phyloP scores from a whole-genome alignment of 2,329 filamentous ascomycete species.

The Colletotrichum liaoningense region DNA sequence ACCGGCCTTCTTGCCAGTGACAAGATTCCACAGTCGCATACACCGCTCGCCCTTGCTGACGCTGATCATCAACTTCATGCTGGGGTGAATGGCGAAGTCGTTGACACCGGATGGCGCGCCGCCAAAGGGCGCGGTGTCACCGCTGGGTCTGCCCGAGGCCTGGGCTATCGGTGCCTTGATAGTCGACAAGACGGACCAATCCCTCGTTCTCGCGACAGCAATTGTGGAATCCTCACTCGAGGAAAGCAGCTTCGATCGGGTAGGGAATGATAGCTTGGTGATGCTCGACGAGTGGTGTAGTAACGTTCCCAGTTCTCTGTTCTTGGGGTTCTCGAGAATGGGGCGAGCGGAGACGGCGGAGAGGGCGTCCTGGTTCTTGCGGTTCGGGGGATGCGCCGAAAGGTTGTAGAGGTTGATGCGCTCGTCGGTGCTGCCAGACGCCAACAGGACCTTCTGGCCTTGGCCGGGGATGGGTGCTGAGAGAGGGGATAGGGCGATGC shows the following conservation, averaged over 20 bases:
- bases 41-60: slow-evolving; percentile 90
- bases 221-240: slow-evolving; percentile 92
- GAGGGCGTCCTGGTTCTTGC: slow-evolving; percentile 68
- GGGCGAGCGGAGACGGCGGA: slow-evolving; percentile 77
- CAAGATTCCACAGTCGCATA: slow-evolving; percentile 96
- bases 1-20: slow-evolving; percentile 95
- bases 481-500: slow-evolving; percentile 84
- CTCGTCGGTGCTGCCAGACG: slow-evolving; percentile 92
- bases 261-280: slow-evolving; percentile 84
- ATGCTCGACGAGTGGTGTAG: slow-evolving; percentile 88
- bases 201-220: slow-evolving; percentile 85
- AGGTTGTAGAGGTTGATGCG: slow-evolving; percentile 94
- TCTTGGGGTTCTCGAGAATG: slow-evolving; percentile 85
- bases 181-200: slow-evolving; percentile 88
- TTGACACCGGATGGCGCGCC: slow-evolving; percentile 90
- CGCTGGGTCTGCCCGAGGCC: slow-evolving; percentile 81
- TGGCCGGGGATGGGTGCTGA: slow-evolving; percentile 71
- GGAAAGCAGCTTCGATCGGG: slow-evolving; percentile 88
- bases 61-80: slow-evolving; percentile 95
- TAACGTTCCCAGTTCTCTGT: slow-evolving; percentile 87
- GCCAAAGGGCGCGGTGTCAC: slow-evolving; percentile 87
- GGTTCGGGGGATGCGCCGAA: slow-evolving; percentile 74
- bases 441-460: slow-evolving; percentile 86
- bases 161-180: slow-evolving; percentile 93
- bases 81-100: slow-evolving; percentile 94